Conservation (phyloP, 306 rosid genomes). For the Adenanthera pavonina region DNA sequence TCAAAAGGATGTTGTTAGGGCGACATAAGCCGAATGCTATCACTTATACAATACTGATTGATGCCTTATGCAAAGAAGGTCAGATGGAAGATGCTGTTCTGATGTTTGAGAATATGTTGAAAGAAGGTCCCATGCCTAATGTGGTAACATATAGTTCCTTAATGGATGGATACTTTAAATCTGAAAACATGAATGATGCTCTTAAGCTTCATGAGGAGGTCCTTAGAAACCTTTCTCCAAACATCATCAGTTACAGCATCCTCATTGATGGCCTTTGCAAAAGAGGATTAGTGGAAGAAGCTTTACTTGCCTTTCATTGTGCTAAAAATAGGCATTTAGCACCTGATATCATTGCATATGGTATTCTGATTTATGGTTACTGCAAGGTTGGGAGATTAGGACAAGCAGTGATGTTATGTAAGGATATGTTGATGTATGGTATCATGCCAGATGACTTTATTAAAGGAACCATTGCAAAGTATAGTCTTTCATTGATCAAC, state of each 20-base stretch:
- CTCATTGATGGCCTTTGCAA: conserved; percentile 51
- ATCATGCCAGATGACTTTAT: conserved; percentile 40
- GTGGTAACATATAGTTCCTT: conserved; percentile 46
- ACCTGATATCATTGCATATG: conserved; percentile 47
- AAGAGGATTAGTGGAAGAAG: conserved; percentile 43
- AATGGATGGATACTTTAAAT: conserved; percentile 47
- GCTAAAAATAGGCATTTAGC: conserved; percentile 39
- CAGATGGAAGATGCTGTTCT: conserved; percentile 38
- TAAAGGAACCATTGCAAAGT: conserved; percentile 18
- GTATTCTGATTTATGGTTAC: conserved; percentile 44
- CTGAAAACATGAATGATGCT: conserved; percentile 28
- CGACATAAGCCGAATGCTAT: conserved; percentile 41
- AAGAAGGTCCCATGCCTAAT: conserved; percentile 36
- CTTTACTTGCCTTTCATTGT: conserved; percentile 43
- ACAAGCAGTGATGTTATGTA: conserved; percentile 38
- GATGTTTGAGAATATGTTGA: conserved; percentile 39
- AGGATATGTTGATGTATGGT: conserved; percentile 34
- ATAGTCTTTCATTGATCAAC: not conserved
- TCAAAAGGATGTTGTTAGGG: conserved; percentile 24
- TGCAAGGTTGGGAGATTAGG: conserved; percentile 41
- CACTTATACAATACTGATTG: conserved; percentile 42
- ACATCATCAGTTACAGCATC: conserved; percentile 45
- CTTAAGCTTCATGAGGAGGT: conserved; percentile 42
- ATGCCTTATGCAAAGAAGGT: conserved; percentile 43
- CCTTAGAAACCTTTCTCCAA: conserved; percentile 42